Conservation (phyloP, 352 stramenopile species). For the Plasmopara halstedii region DNA sequence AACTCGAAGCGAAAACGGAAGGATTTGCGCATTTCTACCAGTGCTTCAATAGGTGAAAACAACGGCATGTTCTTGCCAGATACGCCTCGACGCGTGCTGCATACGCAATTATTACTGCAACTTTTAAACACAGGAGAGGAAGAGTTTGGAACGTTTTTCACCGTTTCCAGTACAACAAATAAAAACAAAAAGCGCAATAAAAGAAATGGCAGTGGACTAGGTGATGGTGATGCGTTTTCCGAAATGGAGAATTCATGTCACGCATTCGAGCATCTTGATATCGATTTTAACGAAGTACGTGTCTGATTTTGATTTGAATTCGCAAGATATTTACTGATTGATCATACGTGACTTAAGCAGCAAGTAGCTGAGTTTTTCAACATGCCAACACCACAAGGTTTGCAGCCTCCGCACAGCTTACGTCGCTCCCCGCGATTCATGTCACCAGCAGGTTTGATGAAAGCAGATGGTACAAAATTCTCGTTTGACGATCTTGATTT, state of each 20-base stretch:
- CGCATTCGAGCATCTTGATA: conserved; percentile 76
- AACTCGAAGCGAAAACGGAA: conserved; percentile 78
- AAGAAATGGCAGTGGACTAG: conserved; percentile 11
- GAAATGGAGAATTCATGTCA: conserved; percentile 66
- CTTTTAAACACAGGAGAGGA: conserved; percentile 57
- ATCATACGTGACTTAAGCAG: conserved; percentile 16
- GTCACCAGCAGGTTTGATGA: conserved; percentile 58
- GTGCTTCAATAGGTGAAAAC: conserved; percentile 23
- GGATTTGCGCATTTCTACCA: conserved; percentile 74
- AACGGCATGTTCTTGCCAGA: conserved; percentile 72
- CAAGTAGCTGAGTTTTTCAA: conserved; percentile 83
- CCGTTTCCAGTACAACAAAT: conserved; percentile 22
- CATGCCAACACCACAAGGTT: conserved; percentile 49
- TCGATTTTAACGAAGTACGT: conserved; percentile 76
- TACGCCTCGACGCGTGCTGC: conserved; percentile 59
- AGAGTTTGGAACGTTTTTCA: conserved; percentile 19
- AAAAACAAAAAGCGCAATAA: conserved; percentile 60
- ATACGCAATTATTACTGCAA: conserved; percentile 76
- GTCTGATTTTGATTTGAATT: background rate
- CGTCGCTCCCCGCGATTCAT: conserved; percentile 69
- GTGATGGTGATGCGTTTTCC: conserved; percentile 25
- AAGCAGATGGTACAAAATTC: conserved; percentile 71
- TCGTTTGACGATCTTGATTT: conserved; percentile 82
- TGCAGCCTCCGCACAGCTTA: conserved; percentile 61
- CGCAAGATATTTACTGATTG: background rate